Base-by-base conservation (phyloP, 768 basidiomycete genomes). In the Podaxis sp. region DNA sequence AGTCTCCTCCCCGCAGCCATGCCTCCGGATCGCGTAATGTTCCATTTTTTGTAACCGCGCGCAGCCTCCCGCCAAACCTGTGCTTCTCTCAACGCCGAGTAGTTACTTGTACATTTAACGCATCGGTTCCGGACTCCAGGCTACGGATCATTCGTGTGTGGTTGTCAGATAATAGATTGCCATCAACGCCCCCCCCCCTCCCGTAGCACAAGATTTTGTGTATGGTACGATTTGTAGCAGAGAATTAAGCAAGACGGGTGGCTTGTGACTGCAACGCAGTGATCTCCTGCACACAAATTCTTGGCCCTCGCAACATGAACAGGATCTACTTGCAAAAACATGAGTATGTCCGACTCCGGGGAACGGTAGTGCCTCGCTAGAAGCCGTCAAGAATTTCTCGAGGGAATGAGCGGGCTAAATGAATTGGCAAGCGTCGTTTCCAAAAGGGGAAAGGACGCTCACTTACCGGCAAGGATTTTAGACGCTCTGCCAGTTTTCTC, bases 381-480 rank as follows among this genome's bases (percentile, higher is more conserved):
- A 46, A 20, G 44, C 6, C 7, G 44, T 46, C 44, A 46, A 46
- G 44, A 46, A 41, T 17, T 33, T 10, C 33, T 33, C 33, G 40
- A 13, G 44, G 7, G 44, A 46, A 46, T 46, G 44, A 20, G 44
- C n/a, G 4, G 15, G 44, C 15, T 10, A 46, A 46, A 22, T 46
- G 20, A 46, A 46, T 46, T 20, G 7, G 44, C 7, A 53, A 22
- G 13, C 26, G 36, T 12, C 12, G 20, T 7, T 62, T 55, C 60
- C 60, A 33, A 62, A 62, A 22, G 53, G 53, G 44, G 60, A 48
- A 55, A 28, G 28, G 28, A 26, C n/a, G 30, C 33, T 33, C 33
- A 33, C 33, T 33, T 2, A 30, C n/a, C 28, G 33, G 15, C 22
- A 15, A 51, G 20, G 26, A 44, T 62, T 46, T 55, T 62, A 60